Evolutionary conservation across 371 early-diverging fungal genomes (phyloP).

Genomic region (Phascolomyces articulosus): DNA sequence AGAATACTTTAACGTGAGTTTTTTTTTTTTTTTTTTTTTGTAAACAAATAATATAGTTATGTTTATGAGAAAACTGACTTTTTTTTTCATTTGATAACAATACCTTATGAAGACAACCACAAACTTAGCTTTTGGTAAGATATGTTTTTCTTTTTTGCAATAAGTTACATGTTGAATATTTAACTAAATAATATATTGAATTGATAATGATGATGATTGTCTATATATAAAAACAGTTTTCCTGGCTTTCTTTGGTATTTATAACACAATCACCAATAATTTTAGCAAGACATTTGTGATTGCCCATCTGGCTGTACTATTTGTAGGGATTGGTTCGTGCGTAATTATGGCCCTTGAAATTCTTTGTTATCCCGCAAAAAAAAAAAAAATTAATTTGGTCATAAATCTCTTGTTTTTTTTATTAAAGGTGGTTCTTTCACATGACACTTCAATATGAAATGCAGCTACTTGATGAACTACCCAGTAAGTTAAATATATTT

Average conservation of each 20-base stretch:
- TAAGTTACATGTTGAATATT: too few species aligned
- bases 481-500: conserved; percentile 42
- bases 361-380: neutral
- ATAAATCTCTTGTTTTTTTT: too few species aligned
- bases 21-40: neutral
- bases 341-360: conserved; percentile 17
- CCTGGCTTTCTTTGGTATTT: conserved; percentile 58
- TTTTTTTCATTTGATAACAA: neutral
- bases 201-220: too few species aligned
- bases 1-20: conserved; percentile 68
- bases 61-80: too few species aligned
- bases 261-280: conserved; percentile 44
- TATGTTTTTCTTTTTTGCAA: too few species aligned
- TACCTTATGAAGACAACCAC: conserved; percentile 42
- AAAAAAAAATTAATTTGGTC: too few species aligned
- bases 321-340: conserved; percentile 72
- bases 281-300: conserved; percentile 58
- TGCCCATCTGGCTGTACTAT: conserved; percentile 59
- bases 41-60: too few species aligned
- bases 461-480: conserved; percentile 79
- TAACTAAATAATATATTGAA: too few species aligned
- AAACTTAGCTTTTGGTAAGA: conserved; percentile 60
- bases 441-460: conserved; percentile 77
- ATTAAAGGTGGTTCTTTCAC: conserved; percentile 73
- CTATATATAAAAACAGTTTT: conserved; percentile 20